phyloP scores from a whole-genome alignment of 139 green algal genomes.

The Pseudopediastrum boryanum region DNA sequence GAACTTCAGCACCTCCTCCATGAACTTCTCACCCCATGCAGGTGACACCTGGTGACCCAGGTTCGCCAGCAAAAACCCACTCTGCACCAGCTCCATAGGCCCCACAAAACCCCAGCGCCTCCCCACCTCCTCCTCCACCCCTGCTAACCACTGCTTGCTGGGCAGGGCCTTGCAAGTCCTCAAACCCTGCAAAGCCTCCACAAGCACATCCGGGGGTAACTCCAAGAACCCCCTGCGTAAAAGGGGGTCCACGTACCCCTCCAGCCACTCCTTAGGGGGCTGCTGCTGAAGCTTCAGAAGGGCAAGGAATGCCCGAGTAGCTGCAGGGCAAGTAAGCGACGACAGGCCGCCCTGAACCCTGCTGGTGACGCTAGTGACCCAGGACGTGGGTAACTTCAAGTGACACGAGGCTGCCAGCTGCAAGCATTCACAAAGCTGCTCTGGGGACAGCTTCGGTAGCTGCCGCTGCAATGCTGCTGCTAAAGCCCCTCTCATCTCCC shows the following conservation, averaged over 20 bases:
- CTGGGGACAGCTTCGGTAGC: not conserved
- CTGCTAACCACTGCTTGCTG: slow-evolving; percentile 13
- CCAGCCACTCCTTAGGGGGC: slow-evolving; percentile 18
- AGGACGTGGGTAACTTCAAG: not conserved
- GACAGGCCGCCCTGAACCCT: not conserved
- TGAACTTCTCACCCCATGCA: slow-evolving; percentile 5
- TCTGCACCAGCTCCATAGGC: slow-evolving; percentile 20
- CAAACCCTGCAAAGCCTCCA: slow-evolving; percentile 23
- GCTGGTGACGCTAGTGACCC: not conserved
- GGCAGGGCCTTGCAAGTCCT: slow-evolving; percentile 4
- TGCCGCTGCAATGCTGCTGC: slow-evolving; percentile 18
- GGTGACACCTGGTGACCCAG: slow-evolving; percentile 10
- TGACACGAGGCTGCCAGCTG: not conserved
- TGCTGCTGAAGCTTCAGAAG: not conserved
- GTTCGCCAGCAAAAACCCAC: slow-evolving; percentile 31
- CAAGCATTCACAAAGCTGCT: slow-evolving; percentile 6
- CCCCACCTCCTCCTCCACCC: slow-evolving; percentile 8
- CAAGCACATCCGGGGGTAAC: slow-evolving; percentile 19
- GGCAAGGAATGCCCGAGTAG: not conserved
- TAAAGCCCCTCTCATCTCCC: not conserved
- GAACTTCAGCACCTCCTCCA: slow-evolving; percentile 18
- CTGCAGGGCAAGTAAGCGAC: not conserved
- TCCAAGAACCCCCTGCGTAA: not conserved
- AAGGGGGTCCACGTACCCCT: slow-evolving; percentile 11
- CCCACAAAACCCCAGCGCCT: slow-evolving; percentile 27